phyloP scores from a whole-genome alignment of 2,329 filamentous ascomycete species.

The Exophiala sideris region DNA sequence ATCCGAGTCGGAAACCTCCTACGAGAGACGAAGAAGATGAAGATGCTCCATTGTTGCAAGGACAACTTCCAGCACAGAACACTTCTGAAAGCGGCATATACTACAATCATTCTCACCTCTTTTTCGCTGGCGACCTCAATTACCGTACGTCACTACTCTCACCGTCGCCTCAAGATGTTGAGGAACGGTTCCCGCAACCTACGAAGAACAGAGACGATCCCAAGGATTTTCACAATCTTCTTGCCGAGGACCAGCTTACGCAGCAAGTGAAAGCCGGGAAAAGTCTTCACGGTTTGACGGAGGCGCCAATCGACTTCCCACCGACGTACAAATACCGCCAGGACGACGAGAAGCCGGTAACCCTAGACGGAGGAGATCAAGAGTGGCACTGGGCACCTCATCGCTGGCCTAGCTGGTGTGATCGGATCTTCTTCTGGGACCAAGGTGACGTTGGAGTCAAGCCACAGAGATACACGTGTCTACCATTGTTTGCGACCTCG shows the following conservation, averaged over 20 bases:
- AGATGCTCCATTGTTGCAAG: conserved; percentile 33
- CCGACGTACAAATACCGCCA: conserved; percentile 89
- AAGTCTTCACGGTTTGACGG: conserved; percentile 73
- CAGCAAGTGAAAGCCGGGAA: conserved; percentile 65
- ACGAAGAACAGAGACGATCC: conserved; percentile 49
- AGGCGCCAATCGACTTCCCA: conserved; percentile 73
- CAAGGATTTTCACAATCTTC: conserved; percentile 63
- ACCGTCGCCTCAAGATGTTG: conserved; percentile 54
- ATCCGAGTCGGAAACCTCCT: conserved; percentile 9
- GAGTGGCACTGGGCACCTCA: conserved; percentile 74
- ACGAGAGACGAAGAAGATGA: conserved; percentile 40
- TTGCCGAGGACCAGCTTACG: conserved; percentile 74
- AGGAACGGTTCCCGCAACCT: conserved; percentile 62
- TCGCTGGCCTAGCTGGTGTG: conserved; percentile 90
- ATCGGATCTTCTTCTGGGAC: conserved; percentile 73
- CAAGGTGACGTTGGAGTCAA: conserved; percentile 56
- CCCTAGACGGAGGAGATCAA: conserved; percentile 34
- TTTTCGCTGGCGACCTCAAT: conserved; percentile 89
- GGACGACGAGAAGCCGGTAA: conserved; percentile 29
- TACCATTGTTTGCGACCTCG: conserved; percentile 76
- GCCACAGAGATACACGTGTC: conserved; percentile 63
- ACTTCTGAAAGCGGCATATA: conserved; percentile 57
- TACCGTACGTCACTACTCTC: conserved; percentile 74
- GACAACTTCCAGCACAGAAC: conserved; percentile 29
- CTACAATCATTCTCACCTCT: conserved; percentile 70